Base-by-base conservation (phyloP, 2,329 filamentous ascomycete genomes). In the Penicillium griseofulvum region DNA sequence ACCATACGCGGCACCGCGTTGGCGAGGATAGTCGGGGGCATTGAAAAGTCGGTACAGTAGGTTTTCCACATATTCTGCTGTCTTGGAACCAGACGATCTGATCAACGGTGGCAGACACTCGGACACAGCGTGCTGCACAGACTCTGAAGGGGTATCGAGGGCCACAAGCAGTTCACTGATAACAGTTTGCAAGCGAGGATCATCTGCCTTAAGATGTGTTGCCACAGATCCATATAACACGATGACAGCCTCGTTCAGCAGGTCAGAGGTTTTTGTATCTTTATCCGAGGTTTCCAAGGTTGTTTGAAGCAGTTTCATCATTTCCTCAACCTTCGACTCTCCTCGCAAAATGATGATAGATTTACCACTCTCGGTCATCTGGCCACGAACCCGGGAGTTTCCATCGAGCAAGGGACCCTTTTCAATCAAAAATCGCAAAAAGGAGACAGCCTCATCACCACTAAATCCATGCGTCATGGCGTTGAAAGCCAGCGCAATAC, bases 221-320 rank as follows among this genome's bases (percentile, higher is more conserved):
- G 92, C 94, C 36, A 99, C 78, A 49, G 95, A 93, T 70, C 94
- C 94, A 66, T 99, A 99, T 71, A 99, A 88, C 65, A 99, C 94
- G 64, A 99, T 92, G 49, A 99, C 92, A 17, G 95, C 94, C 75
- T 99, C 94, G 65, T 97, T 97, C 60, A 97, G 89, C 56, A 91
- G 85, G 73, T 99, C 95, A 17, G 90, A 87, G 51, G 87, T 85
- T 62, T 92, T 86, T 0, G 87, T 91, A 54, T 86, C 88, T 69
- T 88, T 90, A 71, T 94, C 90, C 3, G 91, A 89, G 3, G 86
- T 87, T 68, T 93, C 91, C n/a, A 99, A 80, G 0, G 90, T 91
- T 24, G 82, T 83, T 73, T 99, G 94, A 68, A 97, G 95, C 14
- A 93, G 86, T 66, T 88, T 85, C 92, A 99, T 99, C 52, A 99